A percentile compares a stretch with the other conserved stretches of the same genome.
phyloP scores from a whole-genome alignment of 2,329 filamentous ascomycete species.

The Dendrostoma leiphaemia region DNA sequence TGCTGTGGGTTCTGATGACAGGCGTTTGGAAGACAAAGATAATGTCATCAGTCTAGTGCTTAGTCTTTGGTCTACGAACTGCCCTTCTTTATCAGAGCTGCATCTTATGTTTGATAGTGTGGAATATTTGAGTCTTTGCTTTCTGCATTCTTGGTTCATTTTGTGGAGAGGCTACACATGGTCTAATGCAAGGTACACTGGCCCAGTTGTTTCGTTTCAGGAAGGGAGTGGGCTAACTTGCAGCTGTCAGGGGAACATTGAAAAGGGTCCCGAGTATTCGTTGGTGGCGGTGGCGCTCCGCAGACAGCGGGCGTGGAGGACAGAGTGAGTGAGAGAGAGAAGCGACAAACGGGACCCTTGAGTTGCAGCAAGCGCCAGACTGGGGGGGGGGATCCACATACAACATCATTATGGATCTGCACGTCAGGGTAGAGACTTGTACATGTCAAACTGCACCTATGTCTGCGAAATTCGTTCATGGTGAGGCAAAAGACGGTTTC shows the following conservation, averaged over 20 bases:
- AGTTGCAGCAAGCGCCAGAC: too few species aligned
- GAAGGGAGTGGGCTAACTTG: slow-evolving; percentile 9
- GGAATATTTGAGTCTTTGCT: too few species aligned
- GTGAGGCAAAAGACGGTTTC: background rate
- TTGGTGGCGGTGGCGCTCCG: background rate
- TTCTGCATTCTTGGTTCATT: background rate
- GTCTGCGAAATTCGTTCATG: too few species aligned
- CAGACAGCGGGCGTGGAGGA: background rate
- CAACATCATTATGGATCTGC: background rate
- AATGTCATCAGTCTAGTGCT: background rate
- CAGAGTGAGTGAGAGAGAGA: too few species aligned
- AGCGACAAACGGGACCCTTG: too few species aligned
- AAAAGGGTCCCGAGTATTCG: too few species aligned
- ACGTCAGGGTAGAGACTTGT: background rate
- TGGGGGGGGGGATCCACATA: background rate
- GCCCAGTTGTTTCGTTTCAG: slow-evolving; percentile 8
- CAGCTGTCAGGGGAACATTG: slow-evolving; percentile 14
- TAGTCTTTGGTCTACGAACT: too few species aligned
- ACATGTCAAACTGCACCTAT: too few species aligned
- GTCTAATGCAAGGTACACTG: slow-evolving; percentile 17
- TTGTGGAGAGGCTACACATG: slow-evolving; percentile 5
- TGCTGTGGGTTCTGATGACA: background rate
- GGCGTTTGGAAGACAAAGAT: background rate
- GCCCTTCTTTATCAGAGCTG: too few species aligned
- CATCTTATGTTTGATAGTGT: too few species aligned